These are phyloP conservation scores for Mortierella antarctica DNA, from an alignment of 192 early-diverging fungal genomes.

Conservation along the genomic window DNA sequence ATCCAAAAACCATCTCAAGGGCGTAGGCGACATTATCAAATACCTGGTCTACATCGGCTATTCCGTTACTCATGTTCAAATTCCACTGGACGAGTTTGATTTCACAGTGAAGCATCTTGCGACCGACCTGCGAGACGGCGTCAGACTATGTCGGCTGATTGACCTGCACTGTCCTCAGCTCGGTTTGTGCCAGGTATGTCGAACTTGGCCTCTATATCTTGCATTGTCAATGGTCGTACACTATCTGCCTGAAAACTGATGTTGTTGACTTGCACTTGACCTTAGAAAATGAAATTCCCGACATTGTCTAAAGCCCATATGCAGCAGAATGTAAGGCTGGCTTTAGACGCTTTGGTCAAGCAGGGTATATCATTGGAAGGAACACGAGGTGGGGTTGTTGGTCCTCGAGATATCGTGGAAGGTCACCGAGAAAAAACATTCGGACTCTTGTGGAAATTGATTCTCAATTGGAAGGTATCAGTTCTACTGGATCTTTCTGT, in stretches of 20 bases:
- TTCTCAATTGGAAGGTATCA: constrained; percentile 53
- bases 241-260: not conserved
- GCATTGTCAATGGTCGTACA: too few relatives aligned
- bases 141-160: constrained; percentile 37
- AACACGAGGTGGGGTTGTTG: constrained; percentile 35
- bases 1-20: constrained; percentile 42
- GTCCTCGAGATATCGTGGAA: constrained; percentile 49
- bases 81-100: constrained; percentile 48
- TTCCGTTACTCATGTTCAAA: constrained; percentile 37
- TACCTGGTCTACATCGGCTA: constrained; percentile 51
- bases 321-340: constrained; percentile 54
- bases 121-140: constrained; percentile 46
- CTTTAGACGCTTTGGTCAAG: constrained; percentile 25
- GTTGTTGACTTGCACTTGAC: not conserved
- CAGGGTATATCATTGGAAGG: constrained; percentile 47
- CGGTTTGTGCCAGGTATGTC: constrained; percentile 26
- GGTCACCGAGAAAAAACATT: constrained; percentile 57
- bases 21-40: constrained; percentile 50
- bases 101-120: constrained; percentile 50
- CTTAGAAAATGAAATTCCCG: constrained; percentile 53
- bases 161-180: constrained; percentile 37
- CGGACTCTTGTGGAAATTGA: constrained; percentile 54
- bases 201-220: not conserved
- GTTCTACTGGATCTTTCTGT: constrained; percentile 40
- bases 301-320: constrained; percentile 50